Conservation (phyloP, 129 eudicot genomes). For the Pulicaria dysenterica region DNA sequence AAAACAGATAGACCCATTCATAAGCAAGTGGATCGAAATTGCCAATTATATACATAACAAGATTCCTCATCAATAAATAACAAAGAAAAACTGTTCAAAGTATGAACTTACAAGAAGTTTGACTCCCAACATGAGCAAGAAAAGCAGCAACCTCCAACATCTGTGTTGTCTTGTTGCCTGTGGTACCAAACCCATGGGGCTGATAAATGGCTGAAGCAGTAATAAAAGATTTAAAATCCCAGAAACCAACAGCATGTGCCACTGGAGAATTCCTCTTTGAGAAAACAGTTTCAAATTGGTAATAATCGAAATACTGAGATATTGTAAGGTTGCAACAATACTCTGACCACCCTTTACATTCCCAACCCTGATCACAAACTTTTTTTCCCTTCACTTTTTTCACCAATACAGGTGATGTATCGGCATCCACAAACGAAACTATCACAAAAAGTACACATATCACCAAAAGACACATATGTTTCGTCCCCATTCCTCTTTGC, state of each 20-base stretch:
- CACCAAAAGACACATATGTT: slow-evolving; percentile 27
- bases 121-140: slow-evolving; percentile 86
- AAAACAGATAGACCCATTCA: too few relatives aligned
- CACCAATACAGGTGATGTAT: slow-evolving; percentile 39
- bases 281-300: slow-evolving; percentile 85
- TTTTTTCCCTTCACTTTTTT: slow-evolving; percentile 70
- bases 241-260: slow-evolving; percentile 88
- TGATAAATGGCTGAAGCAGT: slow-evolving; percentile 64
- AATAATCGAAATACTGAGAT: slow-evolving; percentile 74
- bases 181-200: slow-evolving; percentile 89
- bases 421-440: slow-evolving; percentile 27
- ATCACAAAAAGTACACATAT: slow-evolving; percentile 28
- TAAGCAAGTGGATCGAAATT: neutral
- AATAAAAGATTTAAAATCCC: slow-evolving; percentile 84
- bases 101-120: slow-evolving; percentile 75
- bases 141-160: slow-evolving; percentile 90
- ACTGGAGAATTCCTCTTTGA: slow-evolving; percentile 78
- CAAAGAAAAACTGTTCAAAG: neutral
- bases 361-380: slow-evolving; percentile 84
- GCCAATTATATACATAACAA: neutral
- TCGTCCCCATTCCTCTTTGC: slow-evolving; percentile 41
- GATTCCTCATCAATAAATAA: slow-evolving; percentile 11
- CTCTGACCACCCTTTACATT: slow-evolving; percentile 64
- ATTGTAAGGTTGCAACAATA: slow-evolving; percentile 88
- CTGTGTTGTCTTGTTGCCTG: slow-evolving; percentile 76